These are phyloP conservation scores for Leccinum subrobustum DNA, from an alignment of 1,284 basidiomycete genomes.

Conservation along the genomic window DNA sequence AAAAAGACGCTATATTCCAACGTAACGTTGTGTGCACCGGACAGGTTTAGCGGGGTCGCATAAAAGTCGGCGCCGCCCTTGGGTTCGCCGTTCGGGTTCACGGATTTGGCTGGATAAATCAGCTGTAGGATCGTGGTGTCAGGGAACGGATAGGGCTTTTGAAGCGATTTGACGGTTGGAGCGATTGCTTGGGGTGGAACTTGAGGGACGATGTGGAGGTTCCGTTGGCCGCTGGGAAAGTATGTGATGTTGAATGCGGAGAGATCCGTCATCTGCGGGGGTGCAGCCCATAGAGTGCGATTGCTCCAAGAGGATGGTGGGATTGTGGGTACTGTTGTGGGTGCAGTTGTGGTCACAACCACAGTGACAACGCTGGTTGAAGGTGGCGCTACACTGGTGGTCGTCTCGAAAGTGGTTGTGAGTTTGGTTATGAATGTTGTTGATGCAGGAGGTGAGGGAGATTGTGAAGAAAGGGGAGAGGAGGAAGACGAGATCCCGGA, in stretches of 20 bases:
- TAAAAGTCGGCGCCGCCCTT: constrained; percentile 72
- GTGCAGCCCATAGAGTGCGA: constrained; percentile 48
- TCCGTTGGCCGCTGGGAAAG: constrained; percentile 55
- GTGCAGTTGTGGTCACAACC: constrained; percentile 24
- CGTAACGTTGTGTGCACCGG: constrained; percentile 37
- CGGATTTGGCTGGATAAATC: constrained; percentile 61
- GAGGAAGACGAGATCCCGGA: not conserved
- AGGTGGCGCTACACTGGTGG: constrained; percentile 4
- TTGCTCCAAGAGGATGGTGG: constrained; percentile 15
- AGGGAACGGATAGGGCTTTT: constrained; percentile 1
- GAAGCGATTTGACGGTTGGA: constrained; percentile 10
- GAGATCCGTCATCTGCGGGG: constrained; percentile 52
- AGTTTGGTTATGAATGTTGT: constrained; percentile 9
- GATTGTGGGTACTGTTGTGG: constrained; percentile 14
- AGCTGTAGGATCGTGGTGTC: constrained; percentile 49
- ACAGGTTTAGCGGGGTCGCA: constrained; percentile 53
- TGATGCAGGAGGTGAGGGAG: not conserved
- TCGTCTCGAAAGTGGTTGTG: constrained; percentile 9
- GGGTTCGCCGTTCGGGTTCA: constrained; percentile 54
- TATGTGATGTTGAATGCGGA: constrained; percentile 55
- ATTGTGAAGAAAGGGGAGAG: not conserved
- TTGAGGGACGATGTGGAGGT: constrained; percentile 48
- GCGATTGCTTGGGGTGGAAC: constrained; percentile 41
- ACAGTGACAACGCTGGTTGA: constrained; percentile 22
- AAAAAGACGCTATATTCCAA: constrained; percentile 59